Base-by-base conservation (phyloP, 192 early-diverging fungal species). In the Spinellus fusiger region DNA sequence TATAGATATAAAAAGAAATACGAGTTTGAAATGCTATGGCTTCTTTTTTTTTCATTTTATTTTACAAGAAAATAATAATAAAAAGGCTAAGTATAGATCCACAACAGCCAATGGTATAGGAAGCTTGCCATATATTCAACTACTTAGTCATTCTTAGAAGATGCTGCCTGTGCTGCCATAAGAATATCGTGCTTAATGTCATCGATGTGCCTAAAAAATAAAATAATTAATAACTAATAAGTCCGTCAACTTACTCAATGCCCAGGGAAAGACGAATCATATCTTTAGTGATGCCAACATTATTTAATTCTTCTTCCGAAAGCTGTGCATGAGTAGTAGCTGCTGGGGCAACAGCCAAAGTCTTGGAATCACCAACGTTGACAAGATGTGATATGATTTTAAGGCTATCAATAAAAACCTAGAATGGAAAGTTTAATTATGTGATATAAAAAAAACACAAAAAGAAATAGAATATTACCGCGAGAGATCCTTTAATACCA, bases 281-380 rank as follows among this genome's bases (percentile, higher is more conserved):
- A 64, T 94, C 94, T 38, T 84, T 78, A 15, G 84, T 86, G 9
- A 93, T 88, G 55, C 94, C 93, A 8, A 84, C 73, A 6, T 83
- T 60, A n/a, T 64, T 26, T 68, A 93, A 91, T 74, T 96, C 94
- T 29, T 84, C 83, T 59, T 88, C 84, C 5, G 80, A 80, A 44
- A 96, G 74, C 73, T 94, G 94, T 67, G 89, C 89, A 68, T 97
- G 93, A 12, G 92, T 97, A 5, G 93, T 95, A 26, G 81, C 69
- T 20, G 88, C 76, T 9, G 94, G 90, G 56, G 92, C 87, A 61
- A 94, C 92, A 20, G 89, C 89, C 25, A 97, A 78, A 6, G 93
- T 95, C 67, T 90, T 84, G 8, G 89, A 83, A 73, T 97, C 94
- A 50, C 94, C 94, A n/a, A 97, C 91, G 58, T 97, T 97, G 44